Conservation (phyloP, 2,329 filamentous ascomycete species). For the Gaeumannomyces tritici region DNA sequence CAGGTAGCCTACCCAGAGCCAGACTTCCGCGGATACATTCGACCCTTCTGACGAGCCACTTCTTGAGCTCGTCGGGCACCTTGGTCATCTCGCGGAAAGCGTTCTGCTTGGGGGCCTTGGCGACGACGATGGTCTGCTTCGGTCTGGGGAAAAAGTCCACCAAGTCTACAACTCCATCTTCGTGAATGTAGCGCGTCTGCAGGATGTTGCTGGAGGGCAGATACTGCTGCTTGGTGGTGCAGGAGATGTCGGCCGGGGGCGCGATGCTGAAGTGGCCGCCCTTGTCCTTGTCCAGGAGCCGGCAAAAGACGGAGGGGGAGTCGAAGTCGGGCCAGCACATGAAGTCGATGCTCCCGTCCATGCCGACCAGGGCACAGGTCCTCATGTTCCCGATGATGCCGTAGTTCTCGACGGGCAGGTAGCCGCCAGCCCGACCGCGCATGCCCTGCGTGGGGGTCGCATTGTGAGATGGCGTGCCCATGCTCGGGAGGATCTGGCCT, state of each 20-base stretch:
- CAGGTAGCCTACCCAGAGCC: conserved; percentile 36
- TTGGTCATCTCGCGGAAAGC: conserved; percentile 42
- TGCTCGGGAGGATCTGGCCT: not conserved
- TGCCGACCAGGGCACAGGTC: conserved; percentile 66
- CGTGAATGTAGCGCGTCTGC: conserved; percentile 68
- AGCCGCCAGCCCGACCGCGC: conserved; percentile 29
- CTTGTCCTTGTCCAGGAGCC: conserved; percentile 63
- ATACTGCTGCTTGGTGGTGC: conserved; percentile 70
- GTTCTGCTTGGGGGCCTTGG: conserved; percentile 35
- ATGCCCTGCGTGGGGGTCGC: conserved; percentile 11
- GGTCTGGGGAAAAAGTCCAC: conserved; percentile 70
- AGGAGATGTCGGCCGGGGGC: conserved; percentile 38
- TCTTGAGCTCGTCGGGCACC: conserved; percentile 55
- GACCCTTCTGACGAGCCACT: conserved; percentile 60
- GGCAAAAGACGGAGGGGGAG: conserved; percentile 66
- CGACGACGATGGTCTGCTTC: conserved; percentile 43
- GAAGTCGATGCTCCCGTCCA: conserved; percentile 64
- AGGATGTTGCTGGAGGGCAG: conserved; percentile 66
- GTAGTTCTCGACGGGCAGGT: conserved; percentile 63
- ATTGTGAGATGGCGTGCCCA: not conserved
- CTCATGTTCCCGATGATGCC: conserved; percentile 75
- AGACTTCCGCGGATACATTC: conserved; percentile 63
- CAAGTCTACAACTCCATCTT: conserved; percentile 64
- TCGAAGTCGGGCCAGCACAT: conserved; percentile 80
- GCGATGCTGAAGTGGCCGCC: conserved; percentile 64